phyloP scores from a whole-genome alignment of 106 monocot genomes.

The Chionographis japonica region DNA sequence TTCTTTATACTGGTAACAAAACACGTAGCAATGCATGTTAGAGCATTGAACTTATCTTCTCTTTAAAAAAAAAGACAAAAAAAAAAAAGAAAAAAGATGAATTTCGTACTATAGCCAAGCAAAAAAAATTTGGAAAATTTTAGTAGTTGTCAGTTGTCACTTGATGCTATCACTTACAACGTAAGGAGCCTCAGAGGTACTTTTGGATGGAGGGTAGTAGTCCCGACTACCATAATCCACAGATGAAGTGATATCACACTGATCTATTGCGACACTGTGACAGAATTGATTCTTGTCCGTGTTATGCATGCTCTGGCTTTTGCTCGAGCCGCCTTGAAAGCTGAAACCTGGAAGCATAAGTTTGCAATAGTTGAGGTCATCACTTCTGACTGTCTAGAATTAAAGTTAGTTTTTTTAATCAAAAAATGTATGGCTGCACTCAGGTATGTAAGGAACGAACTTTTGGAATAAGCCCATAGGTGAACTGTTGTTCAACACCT shows the following conservation, averaged over 20 bases:
- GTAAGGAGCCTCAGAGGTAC: slow-evolving; percentile 1
- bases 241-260: slow-evolving; percentile 4
- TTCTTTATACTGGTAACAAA: background rate
- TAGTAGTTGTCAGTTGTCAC: background rate
- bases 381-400: too few relatives aligned
- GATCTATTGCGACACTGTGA: slow-evolving; percentile 2
- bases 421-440: too few relatives aligned
- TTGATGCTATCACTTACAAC: background rate
- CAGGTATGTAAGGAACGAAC: too few relatives aligned
- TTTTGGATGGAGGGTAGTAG: slow-evolving; percentile 3
- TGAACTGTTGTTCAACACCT: too few relatives aligned
- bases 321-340: background rate
- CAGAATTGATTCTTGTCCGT: background rate
- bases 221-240: slow-evolving; percentile 13
- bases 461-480: too few relatives aligned
- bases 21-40: background rate
- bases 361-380: background rate
- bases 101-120: background rate
- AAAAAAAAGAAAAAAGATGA: background rate
- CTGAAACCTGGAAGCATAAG: background rate
- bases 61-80: too few relatives aligned
- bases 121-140: background rate
- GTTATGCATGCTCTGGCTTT: background rate
- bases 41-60: too few relatives aligned
- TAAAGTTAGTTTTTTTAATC: too few relatives aligned